Evolutionary conservation across 495 filamentous ascomycete species (phyloP).

Genomic region (Darksidea phi): DNA sequence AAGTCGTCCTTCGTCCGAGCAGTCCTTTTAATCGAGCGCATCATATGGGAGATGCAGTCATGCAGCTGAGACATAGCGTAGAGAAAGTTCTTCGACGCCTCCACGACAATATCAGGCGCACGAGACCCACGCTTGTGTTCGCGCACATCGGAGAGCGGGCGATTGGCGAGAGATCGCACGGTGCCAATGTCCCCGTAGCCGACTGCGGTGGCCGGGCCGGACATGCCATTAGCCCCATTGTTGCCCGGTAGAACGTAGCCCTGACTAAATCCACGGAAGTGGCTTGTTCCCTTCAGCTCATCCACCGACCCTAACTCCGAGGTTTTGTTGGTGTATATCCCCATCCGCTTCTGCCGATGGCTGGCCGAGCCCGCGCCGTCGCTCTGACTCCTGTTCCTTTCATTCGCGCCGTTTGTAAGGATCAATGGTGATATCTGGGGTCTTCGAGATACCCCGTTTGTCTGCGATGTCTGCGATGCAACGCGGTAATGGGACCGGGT

Average conservation of each 20-base stretch:
- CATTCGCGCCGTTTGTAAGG: constrained; percentile 73
- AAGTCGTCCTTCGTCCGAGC: constrained; percentile 46
- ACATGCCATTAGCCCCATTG: constrained; percentile 19
- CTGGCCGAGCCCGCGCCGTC: constrained; percentile 72
- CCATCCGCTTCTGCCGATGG: constrained; percentile 72
- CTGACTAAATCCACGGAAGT: constrained; percentile 71
- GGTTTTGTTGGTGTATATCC: constrained; percentile 73
- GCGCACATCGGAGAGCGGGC: constrained; percentile 52
- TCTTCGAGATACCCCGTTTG: constrained; percentile 47
- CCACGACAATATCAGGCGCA: constrained; percentile 63
- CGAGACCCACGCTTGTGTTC: constrained; percentile 61
- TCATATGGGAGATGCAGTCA: constrained; percentile 67
- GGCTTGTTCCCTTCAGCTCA: constrained; percentile 75
- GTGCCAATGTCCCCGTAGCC: constrained; percentile 35
- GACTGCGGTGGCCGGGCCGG: constrained; percentile 28
- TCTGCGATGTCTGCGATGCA: constrained; percentile 62
- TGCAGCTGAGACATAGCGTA: constrained; percentile 82
- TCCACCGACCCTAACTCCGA: constrained; percentile 73
- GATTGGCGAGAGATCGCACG: constrained; percentile 76
- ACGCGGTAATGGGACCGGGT: constrained; percentile 75
- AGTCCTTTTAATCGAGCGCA: constrained; percentile 51
- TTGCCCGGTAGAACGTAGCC: constrained; percentile 22
- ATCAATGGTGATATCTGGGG: constrained; percentile 68
- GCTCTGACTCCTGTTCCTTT: constrained; percentile 85
- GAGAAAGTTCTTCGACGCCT: constrained; percentile 81